Evolutionary conservation across 169 alveolate species (phyloP), one percentile per base, ranked within the genome.

Genomic region (Cryptosporidium ubiquitum): DNA sequence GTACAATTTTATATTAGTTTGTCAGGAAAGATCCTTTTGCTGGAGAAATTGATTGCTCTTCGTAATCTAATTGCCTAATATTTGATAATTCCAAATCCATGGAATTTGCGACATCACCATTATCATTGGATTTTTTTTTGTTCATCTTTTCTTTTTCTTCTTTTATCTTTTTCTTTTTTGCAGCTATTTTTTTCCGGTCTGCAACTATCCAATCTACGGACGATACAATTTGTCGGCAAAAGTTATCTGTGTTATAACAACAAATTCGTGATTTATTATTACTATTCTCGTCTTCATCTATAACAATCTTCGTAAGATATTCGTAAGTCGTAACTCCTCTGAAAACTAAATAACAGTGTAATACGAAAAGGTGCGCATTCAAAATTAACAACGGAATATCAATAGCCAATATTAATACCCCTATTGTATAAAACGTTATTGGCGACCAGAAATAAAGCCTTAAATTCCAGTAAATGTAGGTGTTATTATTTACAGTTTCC

Each of bases 241-340:
- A 61, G 39, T 40, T 64, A n/a, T 49, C 68, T 10, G 79, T 37
- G n/a, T 58, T 64, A 57, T 68, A 60, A 42, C 79, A 31, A n/a
- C 68, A 61, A 52, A 52, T 58, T 20, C 84, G 68, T 31, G 73
- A 20, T 64, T 40, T 79, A 23, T 23, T 79, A 16, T 31, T 64
- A 31, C 10, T 37, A 20, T 12, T 29, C 40, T 58, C 73, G 18
- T 42, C 68, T 23, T 79, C 86, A 18, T 73, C 89, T 44, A 79
- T 64, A 29, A 79, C 79, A 23, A 79, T 64, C 69, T 64, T 79
- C 9, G 89, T 70, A 31, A 91, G 71, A 73, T 84, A 91, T 70
- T 92, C 94, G 75, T 92, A 91, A 12, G 94, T 92, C 5, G 94
- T 92, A 20, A 91, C 75, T 3, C 94, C 94, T 60, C 84, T 91